Base-by-base conservation (phyloP, 2,329 filamentous ascomycete genomes). In the Trichoderma afroharzianum region DNA sequence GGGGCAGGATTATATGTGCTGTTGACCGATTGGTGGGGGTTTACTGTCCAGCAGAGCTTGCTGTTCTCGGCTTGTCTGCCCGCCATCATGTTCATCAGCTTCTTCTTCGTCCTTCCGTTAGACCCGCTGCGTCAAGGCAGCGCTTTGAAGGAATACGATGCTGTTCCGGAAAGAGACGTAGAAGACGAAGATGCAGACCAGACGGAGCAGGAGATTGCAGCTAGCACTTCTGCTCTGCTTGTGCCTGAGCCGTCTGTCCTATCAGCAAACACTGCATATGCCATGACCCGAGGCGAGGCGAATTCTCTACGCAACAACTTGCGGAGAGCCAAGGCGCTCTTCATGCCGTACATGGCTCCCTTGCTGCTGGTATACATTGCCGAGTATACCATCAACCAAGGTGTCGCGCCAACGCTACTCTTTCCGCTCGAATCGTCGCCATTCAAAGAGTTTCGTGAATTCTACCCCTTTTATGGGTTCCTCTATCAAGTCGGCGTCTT, bases 301-400 rank as follows among this genome's bases (percentile, higher is more conserved):
- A 78, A 76, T 18, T 79, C 81, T 0, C 80, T 90, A 26, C 73
- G 74, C 15, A 76, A 80, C n/a, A 88, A 90, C 70, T 80, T 98
- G 39, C 83, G 83, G n/a, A 91, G 93, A 5, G 89, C 92, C 0
- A 87, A 83, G 73, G 85, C 86, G 0, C 85, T 98, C 1, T 91
- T 98, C 78, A 84, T 97, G 58, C 89, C 89, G 0, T 91, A 91
- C 80, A 98, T 99, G 94, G 86, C 97, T 4, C 96, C 96, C 0
- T 86, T 99, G 15, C 86, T 98, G 39, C 84, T 98, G 18, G 96
- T 99, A 33, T 99, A 98, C 80, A 88, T 98, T 43, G 94, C 95
- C 71, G 96, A 99, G 83, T 99, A 99, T 80, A 97, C 93, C 70
- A 98, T 98, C 81, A 98, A 98, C 83, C 95, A 97, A 83, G 95